Percentiles rank a stretch among this genome's conserved stretches.
Evolutionary conservation across 176 grass and related monocot genomes (phyloP).

Genomic region (Coix lacrymajobi): DNA sequence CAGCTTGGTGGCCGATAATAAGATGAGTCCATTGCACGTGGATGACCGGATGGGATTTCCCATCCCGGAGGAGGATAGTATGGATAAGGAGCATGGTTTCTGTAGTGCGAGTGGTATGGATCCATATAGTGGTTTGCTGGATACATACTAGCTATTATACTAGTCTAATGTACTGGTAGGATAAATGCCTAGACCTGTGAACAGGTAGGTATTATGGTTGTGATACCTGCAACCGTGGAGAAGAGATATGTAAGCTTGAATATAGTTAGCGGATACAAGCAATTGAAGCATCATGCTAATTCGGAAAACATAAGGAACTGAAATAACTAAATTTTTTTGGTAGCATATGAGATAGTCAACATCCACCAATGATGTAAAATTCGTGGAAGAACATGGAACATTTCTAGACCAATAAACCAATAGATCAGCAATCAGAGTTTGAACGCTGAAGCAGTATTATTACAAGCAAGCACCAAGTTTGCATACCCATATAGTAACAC

Average conservation of each 20-base stretch:
- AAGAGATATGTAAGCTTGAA: neutral
- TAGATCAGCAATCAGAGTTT: neutral
- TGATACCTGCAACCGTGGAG: conserved; percentile 11
- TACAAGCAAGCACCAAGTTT: no score
- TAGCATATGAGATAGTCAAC: neutral
- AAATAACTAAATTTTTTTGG: neutral
- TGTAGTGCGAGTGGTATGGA: conserved; percentile 54
- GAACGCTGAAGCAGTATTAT: neutral
- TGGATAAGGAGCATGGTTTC: conserved; percentile 33
- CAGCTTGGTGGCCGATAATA: conserved; percentile 17
- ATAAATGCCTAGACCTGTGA: neutral
- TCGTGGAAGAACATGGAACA: neutral
- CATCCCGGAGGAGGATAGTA: conserved; percentile 39
- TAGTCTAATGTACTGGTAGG: neutral
- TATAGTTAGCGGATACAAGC: neutral
- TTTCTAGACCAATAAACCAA: neutral
- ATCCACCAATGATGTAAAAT: neutral
- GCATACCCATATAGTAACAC: no score
- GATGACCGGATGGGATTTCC: conserved; percentile 29
- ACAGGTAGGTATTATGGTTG: neutral
- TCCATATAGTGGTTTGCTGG: conserved; percentile 55
- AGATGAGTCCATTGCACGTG: conserved; percentile 18
- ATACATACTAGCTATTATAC: conserved; percentile 37
- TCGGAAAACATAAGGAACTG: neutral
- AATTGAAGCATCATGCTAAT: neutral